Percentiles rank a stretch among this genome's conserved stretches.
These are phyloP conservation scores for Scheffersomyces stipitis DNA, from an alignment of 805 yeast genomes.

Conservation along the genomic window DNA sequence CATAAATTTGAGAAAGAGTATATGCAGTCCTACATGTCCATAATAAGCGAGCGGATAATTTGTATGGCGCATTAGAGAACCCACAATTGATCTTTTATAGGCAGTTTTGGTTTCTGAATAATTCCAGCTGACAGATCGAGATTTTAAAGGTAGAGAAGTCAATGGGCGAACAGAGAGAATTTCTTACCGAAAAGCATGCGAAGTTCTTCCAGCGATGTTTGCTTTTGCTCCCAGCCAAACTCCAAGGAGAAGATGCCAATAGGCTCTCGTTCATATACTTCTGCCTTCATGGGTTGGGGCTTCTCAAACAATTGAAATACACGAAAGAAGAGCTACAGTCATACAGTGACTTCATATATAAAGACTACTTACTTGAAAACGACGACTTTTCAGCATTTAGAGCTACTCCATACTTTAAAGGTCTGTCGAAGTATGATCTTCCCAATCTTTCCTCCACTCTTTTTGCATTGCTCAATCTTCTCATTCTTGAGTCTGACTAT, in stretches of 20 bases:
- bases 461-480: conserved; percentile 63
- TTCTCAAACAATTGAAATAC: conserved; percentile 39
- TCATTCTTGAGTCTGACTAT: conserved; percentile 49
- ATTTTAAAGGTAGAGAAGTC: no score
- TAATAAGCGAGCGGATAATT: no score
- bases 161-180: no score
- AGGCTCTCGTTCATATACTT: conserved; percentile 71
- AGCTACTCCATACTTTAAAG: conserved; percentile 51
- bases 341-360: conserved; percentile 45
- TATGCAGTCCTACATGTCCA: no score
- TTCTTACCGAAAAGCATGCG: conserved; percentile 38
- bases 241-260: conserved; percentile 67
- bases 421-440: conserved; percentile 45
- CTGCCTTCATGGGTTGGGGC: conserved; percentile 58
- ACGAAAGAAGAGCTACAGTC: conserved; percentile 20
- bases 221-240: conserved; percentile 51
- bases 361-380: conserved; percentile 36
- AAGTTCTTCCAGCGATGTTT: conserved; percentile 54
- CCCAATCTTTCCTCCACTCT: conserved; percentile 74
- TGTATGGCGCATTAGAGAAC: no score
- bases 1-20: no score
- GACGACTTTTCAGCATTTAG: conserved; percentile 51
- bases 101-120: no score
- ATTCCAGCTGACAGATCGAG: no score
- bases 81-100: no score